These are phyloP conservation scores for Pseudocercospora crystallina DNA, from an alignment of 2,329 filamentous ascomycete genomes.

Conservation along the genomic window DNA sequence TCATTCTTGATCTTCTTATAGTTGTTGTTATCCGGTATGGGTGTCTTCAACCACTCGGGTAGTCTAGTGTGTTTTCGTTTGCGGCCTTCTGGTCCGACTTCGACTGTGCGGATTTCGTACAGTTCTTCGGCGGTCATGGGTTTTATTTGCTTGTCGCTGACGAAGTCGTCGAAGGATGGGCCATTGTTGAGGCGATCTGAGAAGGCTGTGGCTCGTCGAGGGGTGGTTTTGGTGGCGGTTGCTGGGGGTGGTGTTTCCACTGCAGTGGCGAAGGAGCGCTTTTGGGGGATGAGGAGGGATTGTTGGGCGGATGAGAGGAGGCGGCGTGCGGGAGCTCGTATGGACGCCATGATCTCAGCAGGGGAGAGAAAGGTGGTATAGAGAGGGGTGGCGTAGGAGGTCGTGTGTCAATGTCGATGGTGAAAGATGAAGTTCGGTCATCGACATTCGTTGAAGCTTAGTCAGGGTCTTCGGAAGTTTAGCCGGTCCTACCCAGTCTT, in stretches of 20 bases:
- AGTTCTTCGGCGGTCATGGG: slow-evolving; percentile 52
- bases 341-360: slow-evolving; percentile 17
- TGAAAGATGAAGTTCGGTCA: too few relatives aligned
- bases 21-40: slow-evolving; percentile 81
- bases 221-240: slow-evolving; percentile 32
- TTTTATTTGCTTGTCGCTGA: slow-evolving; percentile 44
- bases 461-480: neutral
- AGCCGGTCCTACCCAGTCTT: neutral
- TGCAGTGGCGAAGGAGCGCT: slow-evolving; percentile 46
- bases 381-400: neutral
- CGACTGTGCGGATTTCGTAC: slow-evolving; percentile 61
- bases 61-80: slow-evolving; percentile 71
- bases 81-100: slow-evolving; percentile 61
- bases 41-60: slow-evolving; percentile 93
- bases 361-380: neutral
- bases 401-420: neutral
- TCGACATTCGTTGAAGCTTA: too few relatives aligned
- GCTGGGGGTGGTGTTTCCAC: slow-evolving; percentile 39
- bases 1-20: slow-evolving; percentile 96
- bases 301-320: slow-evolving; percentile 15
- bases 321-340: slow-evolving; percentile 19
- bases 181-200: slow-evolving; percentile 64
- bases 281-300: slow-evolving; percentile 31
- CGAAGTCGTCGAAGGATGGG: slow-evolving; percentile 64
- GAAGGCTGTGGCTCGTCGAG: slow-evolving; percentile 55